Evolutionary conservation across 2,329 filamentous ascomycete genomes (phyloP), one percentile per base, ranked within the genome.

Genomic region (Aureobasidium namibiae): DNA sequence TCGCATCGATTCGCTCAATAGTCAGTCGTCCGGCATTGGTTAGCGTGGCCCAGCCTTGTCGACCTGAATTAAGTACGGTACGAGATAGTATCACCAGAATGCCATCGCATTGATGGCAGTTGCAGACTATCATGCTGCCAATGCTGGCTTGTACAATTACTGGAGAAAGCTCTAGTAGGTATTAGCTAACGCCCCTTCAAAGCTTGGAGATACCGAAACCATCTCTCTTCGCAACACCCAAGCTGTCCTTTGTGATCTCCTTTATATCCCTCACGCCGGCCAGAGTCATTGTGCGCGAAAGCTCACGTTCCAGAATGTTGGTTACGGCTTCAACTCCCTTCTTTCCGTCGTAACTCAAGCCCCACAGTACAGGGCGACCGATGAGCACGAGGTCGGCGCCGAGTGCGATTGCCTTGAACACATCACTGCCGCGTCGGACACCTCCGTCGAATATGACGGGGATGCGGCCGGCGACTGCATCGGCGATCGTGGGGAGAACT

Each of bases 361-460:
- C 61, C 61, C 61, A 63, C 0, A 63, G 52, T 8, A 61, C 61
- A 18, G 61, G 61, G n/a, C 61, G 39, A 11, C 61, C 62, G 24
- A 62, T 62, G 29, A 68, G 80, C 59, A 61, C 59, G 24, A 63
- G 61, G 31, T 77, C 68, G 0, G 77, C 78, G 4, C 77, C 77
- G 2, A 80, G 66, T 2, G 75, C 74, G 1, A 80, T 65, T 1
- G 80, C 80, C 67, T 83, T 82, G 68, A 83, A 77, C 10, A 82
- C 72, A 65, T 83, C 80, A 1, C 73, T 76, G 0, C 79, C 81
- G 13, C 77, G 75, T 45, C 80, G 66, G 42, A 83, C 75, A 0
- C 81, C 80, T 13, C 74, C 78, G 64, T 87, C 85, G 14, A 86
- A 79, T 29, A 86, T 75, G 23, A 87, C 67, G 80, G 80, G 38